These are phyloP conservation scores for Rosa lucieae DNA, from an alignment of 306 rosid genomes.

Conservation along the genomic window DNA sequence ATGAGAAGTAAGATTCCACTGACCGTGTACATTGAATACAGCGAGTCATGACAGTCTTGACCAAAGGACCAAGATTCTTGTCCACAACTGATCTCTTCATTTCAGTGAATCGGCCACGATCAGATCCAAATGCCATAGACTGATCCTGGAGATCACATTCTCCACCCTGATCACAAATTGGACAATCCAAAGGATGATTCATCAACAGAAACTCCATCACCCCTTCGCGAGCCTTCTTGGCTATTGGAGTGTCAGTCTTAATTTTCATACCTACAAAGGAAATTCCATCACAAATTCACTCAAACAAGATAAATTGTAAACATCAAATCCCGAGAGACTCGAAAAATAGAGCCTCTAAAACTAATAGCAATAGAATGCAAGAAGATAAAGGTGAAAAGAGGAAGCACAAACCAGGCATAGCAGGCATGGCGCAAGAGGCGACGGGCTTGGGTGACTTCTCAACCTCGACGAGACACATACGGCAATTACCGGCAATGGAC, in stretches of 20 bases:
- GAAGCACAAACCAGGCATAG: constrained; percentile 71
- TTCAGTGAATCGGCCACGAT: constrained; percentile 96
- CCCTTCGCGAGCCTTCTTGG: constrained; percentile 98
- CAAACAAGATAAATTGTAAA: constrained; percentile 15
- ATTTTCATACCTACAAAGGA: constrained; percentile 84
- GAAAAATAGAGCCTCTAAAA: too few relatives aligned
- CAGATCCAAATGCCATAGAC: constrained; percentile 99
- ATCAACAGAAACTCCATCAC: constrained; percentile 98
- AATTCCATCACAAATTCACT: constrained; percentile 9
- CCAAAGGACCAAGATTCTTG: constrained; percentile 97
- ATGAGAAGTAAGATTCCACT: constrained; percentile 9
- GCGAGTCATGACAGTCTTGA: constrained; percentile 98
- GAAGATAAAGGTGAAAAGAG: background rate
- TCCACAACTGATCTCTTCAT: constrained; percentile 97
- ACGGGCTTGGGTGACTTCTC: constrained; percentile 99
- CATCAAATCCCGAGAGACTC: background rate
- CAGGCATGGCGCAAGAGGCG: constrained; percentile 99
- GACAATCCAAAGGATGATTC: constrained; percentile 99
- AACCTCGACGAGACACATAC: constrained; percentile 99
- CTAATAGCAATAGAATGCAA: too few relatives aligned
- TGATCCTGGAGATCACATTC: constrained; percentile 99
- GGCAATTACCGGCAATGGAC: constrained; percentile 94
- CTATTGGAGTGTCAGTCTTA: constrained; percentile 93
- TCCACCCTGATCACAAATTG: constrained; percentile 99
- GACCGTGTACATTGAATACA: constrained; percentile 99